Evolutionary conservation across 2,329 filamentous ascomycete species (phyloP).

Genomic region (Boeremia lycopersici): DNA sequence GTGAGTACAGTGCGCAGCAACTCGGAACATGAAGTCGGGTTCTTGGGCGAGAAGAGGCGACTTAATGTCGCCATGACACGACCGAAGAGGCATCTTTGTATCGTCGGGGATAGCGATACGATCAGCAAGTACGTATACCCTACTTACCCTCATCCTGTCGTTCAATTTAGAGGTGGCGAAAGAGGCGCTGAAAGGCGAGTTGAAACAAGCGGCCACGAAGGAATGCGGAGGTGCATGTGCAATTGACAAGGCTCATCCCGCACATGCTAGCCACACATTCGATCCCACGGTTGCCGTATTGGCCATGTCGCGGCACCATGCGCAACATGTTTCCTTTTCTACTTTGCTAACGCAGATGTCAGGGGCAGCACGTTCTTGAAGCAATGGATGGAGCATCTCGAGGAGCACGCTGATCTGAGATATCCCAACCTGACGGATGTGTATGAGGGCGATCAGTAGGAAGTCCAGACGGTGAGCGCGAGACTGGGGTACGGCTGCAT

Average conservation of each 20-base stretch:
- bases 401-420: slow-evolving; percentile 86
- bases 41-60: slow-evolving; percentile 87
- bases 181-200: background rate
- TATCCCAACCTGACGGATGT: slow-evolving; percentile 73
- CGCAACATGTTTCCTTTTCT: background rate
- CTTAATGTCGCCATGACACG: slow-evolving; percentile 98
- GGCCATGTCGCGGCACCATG: slow-evolving; percentile 13
- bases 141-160: background rate
- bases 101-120: slow-evolving; percentile 94
- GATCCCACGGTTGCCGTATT: slow-evolving; percentile 5
- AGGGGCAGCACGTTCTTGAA: slow-evolving; percentile 87
- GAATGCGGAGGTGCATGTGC: slow-evolving; percentile 3
- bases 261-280: slow-evolving; percentile 12
- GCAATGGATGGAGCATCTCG: slow-evolving; percentile 88
- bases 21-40: slow-evolving; percentile 83
- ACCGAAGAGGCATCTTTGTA: slow-evolving; percentile 84
- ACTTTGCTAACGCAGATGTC: slow-evolving; percentile 25
- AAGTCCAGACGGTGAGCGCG: background rate
- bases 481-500: background rate
- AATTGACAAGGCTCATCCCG: slow-evolving; percentile 4
- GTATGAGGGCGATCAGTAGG: slow-evolving; percentile 30
- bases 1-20: slow-evolving; percentile 96
- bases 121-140: slow-evolving; percentile 74
- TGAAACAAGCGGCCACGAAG: slow-evolving; percentile 11
- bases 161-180: background rate